A percentile compares a stretch with the other conserved stretches of the same genome.
Evolutionary conservation across 768 basidiomycete species (phyloP).

Genomic region (Zangia roseola): DNA sequence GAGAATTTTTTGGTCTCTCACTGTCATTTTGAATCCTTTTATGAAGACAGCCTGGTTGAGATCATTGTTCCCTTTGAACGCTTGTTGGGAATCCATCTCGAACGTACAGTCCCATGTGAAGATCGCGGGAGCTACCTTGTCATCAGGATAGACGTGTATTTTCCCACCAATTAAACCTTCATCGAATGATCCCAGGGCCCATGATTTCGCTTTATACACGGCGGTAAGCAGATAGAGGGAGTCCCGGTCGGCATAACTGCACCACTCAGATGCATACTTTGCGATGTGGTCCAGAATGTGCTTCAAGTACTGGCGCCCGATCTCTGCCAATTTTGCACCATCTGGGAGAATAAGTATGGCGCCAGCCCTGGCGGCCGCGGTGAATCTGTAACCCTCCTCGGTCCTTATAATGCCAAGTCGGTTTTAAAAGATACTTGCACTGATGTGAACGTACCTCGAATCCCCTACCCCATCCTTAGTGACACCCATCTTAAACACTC

Average conservation of each 20-base stretch:
- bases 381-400: not conserved
- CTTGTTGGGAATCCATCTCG: too few relatives aligned
- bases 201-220: slow-evolving; percentile 23
- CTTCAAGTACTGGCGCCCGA: slow-evolving; percentile 9
- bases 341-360: slow-evolving; percentile 31
- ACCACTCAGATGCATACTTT: slow-evolving; percentile 23
- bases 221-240: slow-evolving; percentile 31
- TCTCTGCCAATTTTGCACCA: slow-evolving; percentile 19
- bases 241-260: slow-evolving; percentile 12
- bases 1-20: not conserved
- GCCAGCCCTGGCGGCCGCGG: slow-evolving; percentile 11
- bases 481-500: too few relatives aligned
- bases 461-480: too few relatives aligned
- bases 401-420: not conserved
- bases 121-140: too few relatives aligned
- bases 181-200: slow-evolving; percentile 21
- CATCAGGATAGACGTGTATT: too few relatives aligned
- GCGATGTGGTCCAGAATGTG: slow-evolving; percentile 8
- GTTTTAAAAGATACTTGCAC: too few relatives aligned
- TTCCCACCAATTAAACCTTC: too few relatives aligned
- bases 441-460: too few relatives aligned
- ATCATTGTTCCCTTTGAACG: too few relatives aligned
- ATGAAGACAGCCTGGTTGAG: slow-evolving; percentile 19
- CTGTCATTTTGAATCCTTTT: slow-evolving; percentile 15
- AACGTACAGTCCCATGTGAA: not conserved